phyloP scores from a whole-genome alignment of 2,329 filamentous ascomycete species.

The Rasamsonia emersonii region DNA sequence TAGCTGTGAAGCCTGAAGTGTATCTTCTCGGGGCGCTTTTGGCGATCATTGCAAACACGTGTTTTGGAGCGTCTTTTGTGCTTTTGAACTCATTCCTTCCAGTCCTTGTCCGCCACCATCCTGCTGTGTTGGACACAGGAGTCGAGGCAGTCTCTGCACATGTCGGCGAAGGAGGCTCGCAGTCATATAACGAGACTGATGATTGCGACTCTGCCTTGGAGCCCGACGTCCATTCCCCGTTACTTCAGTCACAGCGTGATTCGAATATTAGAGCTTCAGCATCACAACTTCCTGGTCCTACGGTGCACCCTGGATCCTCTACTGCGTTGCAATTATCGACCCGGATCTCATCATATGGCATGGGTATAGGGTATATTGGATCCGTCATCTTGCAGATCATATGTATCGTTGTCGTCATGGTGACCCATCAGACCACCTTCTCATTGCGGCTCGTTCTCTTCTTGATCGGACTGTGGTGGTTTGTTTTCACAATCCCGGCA shows the following conservation, averaged over 20 bases:
- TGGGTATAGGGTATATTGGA: constrained; percentile 87
- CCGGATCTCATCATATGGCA: constrained; percentile 81
- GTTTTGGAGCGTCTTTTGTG: constrained; percentile 91
- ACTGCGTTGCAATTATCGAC: constrained; percentile 74
- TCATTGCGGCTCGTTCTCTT: constrained; percentile 81
- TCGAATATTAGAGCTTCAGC: constrained; percentile 5
- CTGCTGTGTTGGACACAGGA: constrained; percentile 36
- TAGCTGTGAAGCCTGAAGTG: constrained; percentile 63
- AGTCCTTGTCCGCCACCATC: constrained; percentile 79
- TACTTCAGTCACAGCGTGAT: constrained; percentile 14
- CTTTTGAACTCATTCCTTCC: constrained; percentile 92
- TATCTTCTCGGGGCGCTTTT: constrained; percentile 77
- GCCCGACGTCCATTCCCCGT: constrained; percentile 18
- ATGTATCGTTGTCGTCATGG: constrained; percentile 67
- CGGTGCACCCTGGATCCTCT: constrained; percentile 32
- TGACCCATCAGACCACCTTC: constrained; percentile 68
- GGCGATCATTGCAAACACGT: constrained; percentile 85
- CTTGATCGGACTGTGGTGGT: constrained; percentile 86
- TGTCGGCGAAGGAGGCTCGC: constrained; percentile 6
- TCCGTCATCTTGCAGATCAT: constrained; percentile 76
- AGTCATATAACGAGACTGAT: constrained; percentile 5
- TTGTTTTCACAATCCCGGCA: constrained; percentile 78
- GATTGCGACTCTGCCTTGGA: constrained; percentile 10
- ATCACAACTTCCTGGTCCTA: constrained; percentile 3
- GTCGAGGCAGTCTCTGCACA: constrained; percentile 1